Evolutionary conservation across 192 early-diverging fungal genomes (phyloP), one percentile per base, ranked within the genome.

Genomic region (Backusella psychrophila): DNA sequence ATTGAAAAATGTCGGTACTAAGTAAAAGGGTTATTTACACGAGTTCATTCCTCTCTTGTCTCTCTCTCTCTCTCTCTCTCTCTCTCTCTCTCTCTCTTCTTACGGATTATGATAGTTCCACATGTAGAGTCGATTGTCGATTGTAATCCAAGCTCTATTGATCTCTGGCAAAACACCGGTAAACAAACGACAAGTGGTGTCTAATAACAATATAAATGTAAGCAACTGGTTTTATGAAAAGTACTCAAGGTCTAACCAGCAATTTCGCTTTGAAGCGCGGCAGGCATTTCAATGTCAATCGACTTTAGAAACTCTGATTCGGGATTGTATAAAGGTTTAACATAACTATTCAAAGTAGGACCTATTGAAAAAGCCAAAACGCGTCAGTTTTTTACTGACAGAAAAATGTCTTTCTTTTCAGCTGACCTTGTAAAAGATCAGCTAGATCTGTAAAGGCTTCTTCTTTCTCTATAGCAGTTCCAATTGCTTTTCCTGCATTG

Each of bases 151-250:
- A 33, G 92, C 95, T 33, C 93, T 90, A 66, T 91, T 82, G 67
- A 99, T 96, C 74, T 98, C 95, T 21, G 96, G 95, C 53, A 98
- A 95, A 26, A 99, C 80, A 0, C 97, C 97, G 89, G 97, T 94
- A 81, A 95, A 97, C 73, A 89, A 59, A 52, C 66, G 67, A 52
- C 56, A 59, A 12, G 56, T 26, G 12, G 56, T 59, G 11, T 59
- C 56, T 59, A 59, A 12, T 59, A 35, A 41, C 0, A 15, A 38
- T 26, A n/a, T 41, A 70, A 26, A 41, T 31, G 33, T 33, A 33
- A 33, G 33, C 3, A 3, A 33, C 33, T 3, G 2, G 3, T 3
- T 33, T 33, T 33, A 33, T 33, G 2, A 33, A 33, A 2, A 33
- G 2, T 49, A 14, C 14, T 12, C 38, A 3, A 41, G 7, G 42